phyloP scores from a whole-genome alignment of 495 filamentous ascomycete species.

The Penicillium macrosclerotiorum region DNA sequence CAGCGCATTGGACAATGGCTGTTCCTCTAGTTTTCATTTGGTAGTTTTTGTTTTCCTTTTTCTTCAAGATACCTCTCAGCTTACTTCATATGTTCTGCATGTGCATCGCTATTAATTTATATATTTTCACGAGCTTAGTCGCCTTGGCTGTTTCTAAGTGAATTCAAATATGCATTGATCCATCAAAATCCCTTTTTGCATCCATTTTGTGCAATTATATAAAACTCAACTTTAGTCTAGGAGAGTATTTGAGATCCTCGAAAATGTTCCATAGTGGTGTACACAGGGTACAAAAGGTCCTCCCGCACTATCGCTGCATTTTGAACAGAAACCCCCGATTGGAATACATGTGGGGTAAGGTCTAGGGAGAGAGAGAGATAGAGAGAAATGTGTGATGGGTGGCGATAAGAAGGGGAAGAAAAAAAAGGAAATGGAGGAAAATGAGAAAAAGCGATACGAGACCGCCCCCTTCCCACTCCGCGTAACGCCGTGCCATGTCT shows the following conservation, averaged over 20 bases:
- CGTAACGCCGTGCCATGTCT: slow-evolving; percentile 28
- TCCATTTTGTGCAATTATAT: too few species aligned
- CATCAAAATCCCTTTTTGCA: too few species aligned
- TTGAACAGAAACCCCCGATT: neutral
- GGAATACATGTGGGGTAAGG: neutral
- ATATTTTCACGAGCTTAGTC: too few species aligned
- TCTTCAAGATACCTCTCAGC: neutral
- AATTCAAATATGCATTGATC: too few species aligned
- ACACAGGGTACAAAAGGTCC: slow-evolving; percentile 4
- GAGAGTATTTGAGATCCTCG: neutral
- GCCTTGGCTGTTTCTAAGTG: too few species aligned
- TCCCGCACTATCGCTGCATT: neutral
- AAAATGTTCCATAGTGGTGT: neutral
- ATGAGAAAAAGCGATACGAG: slow-evolving; percentile 9
- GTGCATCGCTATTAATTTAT: too few species aligned
- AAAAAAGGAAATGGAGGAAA: neutral
- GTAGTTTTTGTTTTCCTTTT: neutral
- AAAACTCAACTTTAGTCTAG: neutral
- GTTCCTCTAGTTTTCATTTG: slow-evolving; percentile 21
- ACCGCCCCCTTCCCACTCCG: slow-evolving; percentile 14
- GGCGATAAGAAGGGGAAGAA: neutral
- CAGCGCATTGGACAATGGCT: slow-evolving; percentile 35
- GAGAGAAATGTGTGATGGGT: too few species aligned
- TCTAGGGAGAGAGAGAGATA: neutral
- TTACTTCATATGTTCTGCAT: neutral